Conservation (phyloP, 345 rosid genomes). For the Ailanthus altissimus region DNA sequence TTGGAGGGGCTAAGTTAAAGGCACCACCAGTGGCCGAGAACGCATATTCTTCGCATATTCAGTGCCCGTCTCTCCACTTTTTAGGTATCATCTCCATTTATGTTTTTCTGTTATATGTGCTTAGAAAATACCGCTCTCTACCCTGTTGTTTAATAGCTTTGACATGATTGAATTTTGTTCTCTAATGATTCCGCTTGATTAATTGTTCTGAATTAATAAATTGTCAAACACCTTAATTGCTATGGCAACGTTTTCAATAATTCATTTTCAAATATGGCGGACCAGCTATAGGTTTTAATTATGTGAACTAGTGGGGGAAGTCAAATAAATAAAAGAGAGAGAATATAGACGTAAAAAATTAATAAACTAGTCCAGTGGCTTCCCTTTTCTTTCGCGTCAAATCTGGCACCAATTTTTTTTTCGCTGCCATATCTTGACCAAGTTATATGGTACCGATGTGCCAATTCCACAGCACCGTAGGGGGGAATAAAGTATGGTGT, state of each 20-base stretch:
- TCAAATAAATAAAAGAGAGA: no score
- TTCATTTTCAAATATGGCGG: not conserved
- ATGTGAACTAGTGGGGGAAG: not conserved
- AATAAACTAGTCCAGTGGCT: no score
- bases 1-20: conserved; percentile 77
- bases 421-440: no score
- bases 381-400: no score
- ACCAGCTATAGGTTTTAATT: no score
- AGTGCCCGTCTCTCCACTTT: conserved; percentile 70
- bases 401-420: no score
- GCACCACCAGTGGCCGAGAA: conserved; percentile 47
- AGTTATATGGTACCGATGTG: no score
- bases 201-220: not conserved
- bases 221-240: not conserved
- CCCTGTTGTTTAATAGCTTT: not conserved
- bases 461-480: no score
- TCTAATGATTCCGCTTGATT: not conserved
- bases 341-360: no score
- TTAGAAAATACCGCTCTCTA: not conserved
- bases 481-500: no score
- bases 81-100: conserved; percentile 43
- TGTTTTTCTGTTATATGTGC: not conserved
- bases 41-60: conserved; percentile 61
- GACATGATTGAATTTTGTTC: not conserved
- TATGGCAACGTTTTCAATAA: not conserved